A percentile compares a stretch with the other conserved stretches of the same genome.
These are phyloP conservation scores for Xylaria sp. DNA, from an alignment of 2,329 filamentous ascomycete species.

Conservation along the genomic window DNA sequence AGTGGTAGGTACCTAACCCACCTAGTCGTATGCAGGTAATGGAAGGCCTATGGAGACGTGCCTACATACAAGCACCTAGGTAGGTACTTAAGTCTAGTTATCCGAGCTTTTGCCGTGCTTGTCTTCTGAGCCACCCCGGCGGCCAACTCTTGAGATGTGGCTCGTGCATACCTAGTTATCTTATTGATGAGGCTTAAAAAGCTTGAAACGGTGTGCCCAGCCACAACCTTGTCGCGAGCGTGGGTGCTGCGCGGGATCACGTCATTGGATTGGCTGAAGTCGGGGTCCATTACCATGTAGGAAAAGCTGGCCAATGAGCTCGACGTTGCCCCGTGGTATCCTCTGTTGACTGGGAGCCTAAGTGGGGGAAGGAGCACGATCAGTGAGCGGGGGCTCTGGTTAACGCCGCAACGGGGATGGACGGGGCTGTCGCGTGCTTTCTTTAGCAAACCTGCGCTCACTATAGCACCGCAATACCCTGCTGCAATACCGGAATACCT, in stretches of 20 bases:
- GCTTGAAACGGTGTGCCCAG: slow-evolving; percentile 11
- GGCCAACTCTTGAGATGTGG: slow-evolving; percentile 14
- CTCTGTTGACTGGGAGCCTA: slow-evolving; percentile 59
- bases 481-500: no score
- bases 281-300: slow-evolving; percentile 26
- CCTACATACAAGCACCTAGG: no score
- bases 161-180: background rate
- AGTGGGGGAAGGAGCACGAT: slow-evolving; percentile 45
- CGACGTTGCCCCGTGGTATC: slow-evolving; percentile 68
- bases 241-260: slow-evolving; percentile 42
- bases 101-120: slow-evolving; percentile 20
- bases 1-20: no score
- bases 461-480: no score
- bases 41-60: background rate
- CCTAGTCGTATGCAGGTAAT: background rate
- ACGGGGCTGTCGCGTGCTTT: slow-evolving; percentile 29
- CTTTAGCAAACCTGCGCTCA: slow-evolving; percentile 3
- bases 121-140: background rate
- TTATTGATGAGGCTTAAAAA: slow-evolving; percentile 26
- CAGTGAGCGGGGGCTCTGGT: slow-evolving; percentile 38
- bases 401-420: slow-evolving; percentile 31
- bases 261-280: slow-evolving; percentile 46
- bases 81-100: no score
- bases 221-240: slow-evolving; percentile 37
- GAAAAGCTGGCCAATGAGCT: slow-evolving; percentile 56